Evolutionary conservation across 768 basidiomycete genomes (phyloP), one percentile per base, ranked within the genome.

Genomic region (Boletus subparvulus): DNA sequence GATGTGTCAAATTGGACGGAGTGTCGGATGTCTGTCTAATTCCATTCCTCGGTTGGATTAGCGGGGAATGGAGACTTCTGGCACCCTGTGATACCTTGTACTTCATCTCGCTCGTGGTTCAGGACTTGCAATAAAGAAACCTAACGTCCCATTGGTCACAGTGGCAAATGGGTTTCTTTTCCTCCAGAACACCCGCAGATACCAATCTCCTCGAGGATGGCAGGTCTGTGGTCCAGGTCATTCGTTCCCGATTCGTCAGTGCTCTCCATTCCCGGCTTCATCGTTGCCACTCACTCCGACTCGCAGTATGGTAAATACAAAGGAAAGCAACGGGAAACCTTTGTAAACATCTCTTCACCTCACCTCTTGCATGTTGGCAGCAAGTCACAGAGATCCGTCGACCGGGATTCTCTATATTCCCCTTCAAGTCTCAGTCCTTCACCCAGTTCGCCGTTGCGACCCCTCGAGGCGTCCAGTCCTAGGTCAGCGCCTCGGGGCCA

Each of bases 211-310:
- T 63, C 24, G 61, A 69, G 51, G 61, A 65, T 41, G 75, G 80
- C 64, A 79, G 73, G 69, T 80, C 81, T 32, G 80, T 85, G 50
- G 70, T 82, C 30, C 75, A 79, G 57, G 81, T 82, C 65, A 82
- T 84, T 50, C 81, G 83, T 64, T 84, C 83, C 64, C 78, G 84
- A 70, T 83, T 85, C 63, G 83, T 84, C 61, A 64, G 82, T 78
- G 28, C 68, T 56, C 53, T 60, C 60, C 58, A 58, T 61, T 64
- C 64, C 52, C 58, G 39, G 24, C 28, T 52, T 41, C 54, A n/a
- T 55, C 44, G 17, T 37, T 30, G 44, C 45, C 48, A 52, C 55
- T 64, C 24, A 67, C 59, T 32, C 36, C 37, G 28, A 47, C 41
- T 33, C 32, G 50, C 59, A 84, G 83, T 83, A 83, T 60, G 81